phyloP scores from a whole-genome alignment of 1,284 basidiomycete species.

The Lignosus rhinocerotis region DNA sequence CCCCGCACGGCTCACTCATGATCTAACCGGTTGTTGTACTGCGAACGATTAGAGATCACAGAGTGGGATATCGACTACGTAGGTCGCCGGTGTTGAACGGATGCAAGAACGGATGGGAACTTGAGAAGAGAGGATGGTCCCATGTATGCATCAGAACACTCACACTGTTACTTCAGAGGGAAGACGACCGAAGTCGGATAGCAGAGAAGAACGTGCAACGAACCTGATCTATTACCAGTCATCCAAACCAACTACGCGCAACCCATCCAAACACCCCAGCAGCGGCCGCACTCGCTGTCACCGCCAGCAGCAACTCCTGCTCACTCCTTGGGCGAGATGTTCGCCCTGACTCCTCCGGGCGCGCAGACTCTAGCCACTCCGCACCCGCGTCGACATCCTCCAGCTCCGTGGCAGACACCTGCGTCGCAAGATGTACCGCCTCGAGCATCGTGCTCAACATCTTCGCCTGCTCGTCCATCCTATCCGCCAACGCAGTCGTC shows the following conservation, averaged over 20 bases:
- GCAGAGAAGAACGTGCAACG: neutral
- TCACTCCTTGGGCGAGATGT: constrained; percentile 17
- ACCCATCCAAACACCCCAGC: constrained; percentile 30
- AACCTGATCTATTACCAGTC: constrained; percentile 10
- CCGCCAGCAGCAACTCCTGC: constrained; percentile 19
- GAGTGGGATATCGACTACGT: too few species aligned
- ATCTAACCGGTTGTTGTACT: too few species aligned
- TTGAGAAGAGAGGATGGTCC: neutral
- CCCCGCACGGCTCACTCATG: too few species aligned
- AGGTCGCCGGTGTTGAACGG: neutral
- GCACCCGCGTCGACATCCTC: constrained; percentile 17
- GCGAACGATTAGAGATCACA: too few species aligned
- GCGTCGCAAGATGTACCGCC: constrained; percentile 24
- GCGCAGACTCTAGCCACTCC: constrained; percentile 9
- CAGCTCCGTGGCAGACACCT: constrained; percentile 11
- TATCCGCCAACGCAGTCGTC: constrained; percentile 48
- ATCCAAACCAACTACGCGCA: constrained; percentile 29
- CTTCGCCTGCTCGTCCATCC: constrained; percentile 53
- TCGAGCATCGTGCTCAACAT: constrained; percentile 35
- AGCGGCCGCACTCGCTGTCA: constrained; percentile 22
- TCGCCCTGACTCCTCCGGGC: constrained; percentile 5
- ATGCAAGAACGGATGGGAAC: neutral
- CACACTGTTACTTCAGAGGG: neutral
- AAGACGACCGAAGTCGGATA: neutral
- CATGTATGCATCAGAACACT: neutral